phyloP scores from a whole-genome alignment of 208 protist genomes.

The Acanthamoeba castellanii region DNA sequence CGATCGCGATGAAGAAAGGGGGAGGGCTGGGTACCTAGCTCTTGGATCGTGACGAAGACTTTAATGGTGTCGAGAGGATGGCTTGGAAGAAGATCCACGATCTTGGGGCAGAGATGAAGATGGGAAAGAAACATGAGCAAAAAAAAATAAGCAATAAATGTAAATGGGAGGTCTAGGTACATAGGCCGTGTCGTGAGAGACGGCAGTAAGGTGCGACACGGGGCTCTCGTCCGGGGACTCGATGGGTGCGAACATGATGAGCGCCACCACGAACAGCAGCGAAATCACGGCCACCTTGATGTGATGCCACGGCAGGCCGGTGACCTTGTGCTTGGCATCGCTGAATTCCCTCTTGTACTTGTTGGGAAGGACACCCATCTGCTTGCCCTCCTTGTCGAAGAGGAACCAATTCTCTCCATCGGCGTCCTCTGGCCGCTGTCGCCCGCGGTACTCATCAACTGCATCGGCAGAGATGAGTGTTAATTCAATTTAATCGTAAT shows the following conservation, averaged over 20 bases:
- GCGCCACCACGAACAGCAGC: background rate
- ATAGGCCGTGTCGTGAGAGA: background rate
- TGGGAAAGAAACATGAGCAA: background rate
- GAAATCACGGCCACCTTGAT: constrained; percentile 37
- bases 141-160: background rate
- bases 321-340: background rate
- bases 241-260: constrained; percentile 18
- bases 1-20: background rate
- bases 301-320: constrained; percentile 8
- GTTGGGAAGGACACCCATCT: constrained; percentile 38
- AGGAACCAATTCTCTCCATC: constrained; percentile 20
- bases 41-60: constrained; percentile 21
- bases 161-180: background rate
- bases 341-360: background rate
- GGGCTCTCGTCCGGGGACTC: constrained; percentile 14
- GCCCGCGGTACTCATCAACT: constrained; percentile 41
- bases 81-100: constrained; percentile 15
- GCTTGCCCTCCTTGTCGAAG: constrained; percentile 8
- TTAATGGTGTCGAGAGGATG: constrained; percentile 26
- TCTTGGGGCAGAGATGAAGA: background rate
- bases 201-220: background rate
- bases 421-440: background rate
- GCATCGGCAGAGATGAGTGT: background rate
- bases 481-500: background rate
- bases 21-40: background rate